Evolutionary conservation across 2,329 filamentous ascomycete genomes (phyloP), one percentile per base, ranked within the genome.

Genomic region (Colletotrichum musicola): DNA sequence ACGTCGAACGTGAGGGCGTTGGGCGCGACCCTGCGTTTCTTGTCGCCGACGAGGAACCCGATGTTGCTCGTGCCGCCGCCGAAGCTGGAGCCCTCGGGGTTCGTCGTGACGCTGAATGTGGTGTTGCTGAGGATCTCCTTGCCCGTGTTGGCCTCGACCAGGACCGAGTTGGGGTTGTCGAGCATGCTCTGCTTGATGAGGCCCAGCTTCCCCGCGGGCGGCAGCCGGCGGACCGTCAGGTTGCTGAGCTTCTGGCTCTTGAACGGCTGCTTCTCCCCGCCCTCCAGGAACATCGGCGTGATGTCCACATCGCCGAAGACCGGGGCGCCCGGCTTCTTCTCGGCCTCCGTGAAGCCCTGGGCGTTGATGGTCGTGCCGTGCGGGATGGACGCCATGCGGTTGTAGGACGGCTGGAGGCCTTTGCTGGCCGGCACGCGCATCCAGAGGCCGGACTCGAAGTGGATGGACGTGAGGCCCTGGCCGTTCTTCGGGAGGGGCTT

Each of bases 281-380:
- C 53, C 44, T 76, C 71, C 0, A 35, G 0, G 35, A 75, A 75
- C 9, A 7, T 2, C 0, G 79, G 78, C 0, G 74, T 76, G 9
- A 78, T 80, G n/a, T 71, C 50, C 1, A 76, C 67, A 0, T 49
- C 2, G 0, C 66, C 55, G 3, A 78, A 72, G 0, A 13, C 27
- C 6, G 75, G 76, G 3, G 69, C 62, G 4, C 72, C 74, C 2
- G 27, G 6, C 5, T 62, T 20, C 50, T 71, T 71, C 6, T 27
- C 54, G 1, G 67, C 63, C 2, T 75, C 73, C 7, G 64, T 67
- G 10, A 78, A 72, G 18, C 74, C 70, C 69, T 82, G 81, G 1
- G 79, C 78, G 44, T 83, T 83, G 74, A 83, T 82, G 6, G 80
- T 81, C 0, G 81, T 82, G 22, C 80, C 81, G 60, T 83, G 81